phyloP scores from a whole-genome alignment of 768 basidiomycete species.

The Exsudoporus frostii region DNA sequence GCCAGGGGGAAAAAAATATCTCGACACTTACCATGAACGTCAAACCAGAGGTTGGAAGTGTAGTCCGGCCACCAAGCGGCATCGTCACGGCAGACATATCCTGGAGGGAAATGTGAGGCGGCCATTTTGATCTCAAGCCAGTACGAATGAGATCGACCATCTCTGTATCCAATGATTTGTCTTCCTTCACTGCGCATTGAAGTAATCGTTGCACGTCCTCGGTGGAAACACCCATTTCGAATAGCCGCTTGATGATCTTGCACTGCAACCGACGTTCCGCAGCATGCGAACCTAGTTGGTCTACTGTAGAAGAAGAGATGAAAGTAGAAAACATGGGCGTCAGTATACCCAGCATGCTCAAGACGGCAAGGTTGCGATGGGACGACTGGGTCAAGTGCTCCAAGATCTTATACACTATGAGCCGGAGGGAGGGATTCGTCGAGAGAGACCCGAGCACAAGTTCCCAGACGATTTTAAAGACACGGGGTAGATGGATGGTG shows the following conservation, averaged over 20 bases:
- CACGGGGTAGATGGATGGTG: slow-evolving; percentile 55
- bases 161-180: slow-evolving; percentile 55
- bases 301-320: slow-evolving; percentile 20
- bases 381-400: slow-evolving; percentile 57
- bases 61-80: slow-evolving; percentile 45
- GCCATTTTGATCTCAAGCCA: slow-evolving; percentile 75
- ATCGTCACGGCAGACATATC: slow-evolving; percentile 50
- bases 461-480: slow-evolving; percentile 59
- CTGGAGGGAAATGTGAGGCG: slow-evolving; percentile 72
- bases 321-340: slow-evolving; percentile 41
- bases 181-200: slow-evolving; percentile 47
- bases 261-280: slow-evolving; percentile 53
- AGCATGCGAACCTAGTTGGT: slow-evolving; percentile 3
- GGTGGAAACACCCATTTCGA: slow-evolving; percentile 73
- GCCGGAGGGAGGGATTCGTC: slow-evolving; percentile 43
- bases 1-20: background rate
- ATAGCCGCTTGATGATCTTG: slow-evolving; percentile 61
- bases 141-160: slow-evolving; percentile 68
- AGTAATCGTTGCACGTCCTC: slow-evolving; percentile 64
- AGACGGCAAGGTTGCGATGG: slow-evolving; percentile 68
- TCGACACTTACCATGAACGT: slow-evolving; percentile 59
- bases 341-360: slow-evolving; percentile 58
- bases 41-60: slow-evolving; percentile 60
- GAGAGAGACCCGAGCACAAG: slow-evolving; percentile 37
- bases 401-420: slow-evolving; percentile 55